A percentile compares a stretch with the other conserved stretches of the same genome.
These are phyloP conservation scores for Vigna nakashimae DNA, from an alignment of 306 rosid genomes.

Conservation along the genomic window DNA sequence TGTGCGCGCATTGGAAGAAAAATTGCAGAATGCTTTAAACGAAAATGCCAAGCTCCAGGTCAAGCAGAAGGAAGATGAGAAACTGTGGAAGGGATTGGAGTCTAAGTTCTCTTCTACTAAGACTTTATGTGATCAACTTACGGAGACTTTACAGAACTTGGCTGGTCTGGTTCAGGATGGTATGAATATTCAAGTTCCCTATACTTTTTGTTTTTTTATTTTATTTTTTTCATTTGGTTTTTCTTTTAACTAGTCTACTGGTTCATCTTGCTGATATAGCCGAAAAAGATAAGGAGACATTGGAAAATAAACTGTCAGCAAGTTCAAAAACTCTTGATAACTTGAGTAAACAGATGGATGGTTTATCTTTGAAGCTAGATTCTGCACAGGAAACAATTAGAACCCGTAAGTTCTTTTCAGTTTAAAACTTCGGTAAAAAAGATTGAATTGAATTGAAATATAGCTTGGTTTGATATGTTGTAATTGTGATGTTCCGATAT, in stretches of 20 bases:
- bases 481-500: slow-evolving; percentile 23
- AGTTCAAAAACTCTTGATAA: slow-evolving; percentile 69
- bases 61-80: slow-evolving; percentile 93
- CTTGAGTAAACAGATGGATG: slow-evolving; percentile 77
- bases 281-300: slow-evolving; percentile 74
- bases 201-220: background rate
- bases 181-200: slow-evolving; percentile 38
- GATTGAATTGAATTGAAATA: background rate
- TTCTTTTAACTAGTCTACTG: background rate
- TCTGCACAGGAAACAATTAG: slow-evolving; percentile 67
- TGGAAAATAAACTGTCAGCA: slow-evolving; percentile 73
- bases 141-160: slow-evolving; percentile 78
- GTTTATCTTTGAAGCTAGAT: slow-evolving; percentile 67
- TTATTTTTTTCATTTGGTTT: background rate
- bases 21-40: slow-evolving; percentile 83
- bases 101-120: slow-evolving; percentile 90
- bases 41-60: slow-evolving; percentile 91
- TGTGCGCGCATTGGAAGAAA: slow-evolving; percentile 73
- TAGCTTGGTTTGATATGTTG: slow-evolving; percentile 30
- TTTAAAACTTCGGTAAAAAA: slow-evolving; percentile 13
- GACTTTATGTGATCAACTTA: slow-evolving; percentile 81
- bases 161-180: slow-evolving; percentile 86
- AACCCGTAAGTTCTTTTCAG: slow-evolving; percentile 58
- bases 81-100: slow-evolving; percentile 87
- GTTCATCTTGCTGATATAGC: slow-evolving; percentile 55